Base-by-base conservation (phyloP, 2,329 filamentous ascomycete genomes). In the Westerdykella aurantiaca region DNA sequence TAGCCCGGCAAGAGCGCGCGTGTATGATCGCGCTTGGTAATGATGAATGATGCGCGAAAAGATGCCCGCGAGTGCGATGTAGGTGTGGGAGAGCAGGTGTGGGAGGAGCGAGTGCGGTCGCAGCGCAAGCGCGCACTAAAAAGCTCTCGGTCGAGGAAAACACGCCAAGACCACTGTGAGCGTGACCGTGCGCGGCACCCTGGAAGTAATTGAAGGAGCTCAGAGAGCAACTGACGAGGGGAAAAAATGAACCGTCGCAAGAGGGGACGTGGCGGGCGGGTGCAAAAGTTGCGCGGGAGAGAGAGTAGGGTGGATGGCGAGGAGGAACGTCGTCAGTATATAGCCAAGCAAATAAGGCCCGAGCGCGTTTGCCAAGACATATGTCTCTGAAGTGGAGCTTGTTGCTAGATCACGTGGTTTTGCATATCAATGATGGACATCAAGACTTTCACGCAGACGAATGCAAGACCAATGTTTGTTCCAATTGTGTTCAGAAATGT, bases 141-240 rank as follows among this genome's bases (percentile, higher is more conserved):
- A 33, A 31, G 33, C 41, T 46, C 42, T 49, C 47, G 49, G 42
- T 33, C 31, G 37, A 14, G 52, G 55, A 58, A 59, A 59, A 64
- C 60, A 60, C 63, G 64, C 62, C 56, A 66, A 63, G 58, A 41
- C 33, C 17, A 37, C 41, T 42, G 18, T 52, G 55, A 53, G 49
- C 51, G 49, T 49, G 46, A 53, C 44, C 47, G 48, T 33, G 49
- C 48, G 41, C 48, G 50, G 22, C 46, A 41, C 17, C 41, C 58
- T 56, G 38, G 21, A 44, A 45, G 46, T 38, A 56, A 59, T 48
- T 42, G 52, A 47, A 51, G 55, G 38, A 37, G 52, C 54, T 58
- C 57, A 49, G 49, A 46, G 44, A 50, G 49, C 46, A 48, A 55
- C 51, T 29, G 11, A 29, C 7, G 25, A 29, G 10, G 25, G 4